Percentiles rank a stretch among this genome's conserved stretches.
phyloP scores from a whole-genome alignment of 169 alveolate genomes.

The Perkinsus chesapeaki region DNA sequence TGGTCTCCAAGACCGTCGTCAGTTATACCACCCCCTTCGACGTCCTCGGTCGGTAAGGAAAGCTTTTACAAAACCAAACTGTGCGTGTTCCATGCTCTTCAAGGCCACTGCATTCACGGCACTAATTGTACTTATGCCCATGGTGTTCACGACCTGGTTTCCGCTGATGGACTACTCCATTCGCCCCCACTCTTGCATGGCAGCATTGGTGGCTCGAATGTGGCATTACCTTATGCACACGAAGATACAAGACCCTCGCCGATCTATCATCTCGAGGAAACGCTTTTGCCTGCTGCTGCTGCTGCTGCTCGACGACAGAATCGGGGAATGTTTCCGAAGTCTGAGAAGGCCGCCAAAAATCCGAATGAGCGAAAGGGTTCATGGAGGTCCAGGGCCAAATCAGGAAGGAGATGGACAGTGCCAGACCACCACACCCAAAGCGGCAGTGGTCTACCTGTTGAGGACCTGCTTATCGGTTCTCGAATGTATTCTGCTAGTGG shows the following conservation, averaged over 20 bases:
- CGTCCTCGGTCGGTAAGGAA: background rate
- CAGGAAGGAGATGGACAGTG: background rate
- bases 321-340: no score
- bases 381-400: background rate
- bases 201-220: no score
- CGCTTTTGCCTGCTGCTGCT: no score
- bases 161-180: background rate
- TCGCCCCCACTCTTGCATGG: no score
- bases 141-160: background rate
- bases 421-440: background rate
- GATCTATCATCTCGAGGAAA: no score
- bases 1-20: no score
- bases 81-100: background rate
- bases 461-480: background rate
- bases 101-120: background rate
- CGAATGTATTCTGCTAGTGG: no score
- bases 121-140: background rate
- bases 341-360: no score
- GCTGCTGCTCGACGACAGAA: no score
- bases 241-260: no score
- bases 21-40: background rate
- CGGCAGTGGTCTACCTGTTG: background rate
- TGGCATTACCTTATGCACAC: no score
- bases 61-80: background rate
- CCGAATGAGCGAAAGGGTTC: no score